A percentile compares a stretch with the other conserved stretches of the same genome.
These are phyloP conservation scores for Zygotorulaspora mrakii DNA, from an alignment of 1,139 yeast species.

Conservation along the genomic window DNA sequence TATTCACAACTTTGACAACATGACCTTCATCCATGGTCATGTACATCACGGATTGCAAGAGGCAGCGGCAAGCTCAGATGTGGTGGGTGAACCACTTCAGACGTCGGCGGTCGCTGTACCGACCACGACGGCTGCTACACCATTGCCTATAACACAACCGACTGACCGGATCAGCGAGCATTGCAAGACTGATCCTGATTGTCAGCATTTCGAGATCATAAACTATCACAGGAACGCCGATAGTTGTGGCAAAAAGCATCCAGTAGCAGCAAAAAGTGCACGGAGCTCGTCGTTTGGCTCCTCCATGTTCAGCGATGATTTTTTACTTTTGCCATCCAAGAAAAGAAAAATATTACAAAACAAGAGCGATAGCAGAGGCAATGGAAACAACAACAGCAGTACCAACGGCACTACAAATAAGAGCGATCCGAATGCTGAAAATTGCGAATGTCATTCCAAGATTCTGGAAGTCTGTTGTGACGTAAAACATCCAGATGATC, in stretches of 20 bases:
- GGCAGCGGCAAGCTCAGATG: too few relatives aligned
- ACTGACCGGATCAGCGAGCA: conserved; percentile 1
- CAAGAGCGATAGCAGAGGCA: conserved; percentile 4
- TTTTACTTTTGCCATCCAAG: conserved; percentile 8
- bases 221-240: conserved; percentile 32
- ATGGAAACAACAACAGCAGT: not conserved
- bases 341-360: conserved; percentile 7
- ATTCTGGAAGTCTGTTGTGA: conserved; percentile 42
- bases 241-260: too few relatives aligned
- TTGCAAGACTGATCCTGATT: conserved; percentile 29
- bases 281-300: conserved; percentile 1
- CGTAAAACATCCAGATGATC: conserved; percentile 26
- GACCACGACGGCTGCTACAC: too few relatives aligned
- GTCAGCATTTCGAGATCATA: conserved; percentile 42
- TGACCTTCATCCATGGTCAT: conserved; percentile 68
- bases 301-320: conserved; percentile 9
- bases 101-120: too few relatives aligned
- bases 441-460: conserved; percentile 37
- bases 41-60: conserved; percentile 42
- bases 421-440: conserved; percentile 8
- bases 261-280: too few relatives aligned
- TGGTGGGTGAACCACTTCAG: too few relatives aligned
- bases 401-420: conserved; percentile 1
- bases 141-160: not conserved
- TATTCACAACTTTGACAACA: conserved; percentile 59